Base-by-base conservation (phyloP, 2,329 filamentous ascomycete genomes). In the Sordariomycetes sp. region DNA sequence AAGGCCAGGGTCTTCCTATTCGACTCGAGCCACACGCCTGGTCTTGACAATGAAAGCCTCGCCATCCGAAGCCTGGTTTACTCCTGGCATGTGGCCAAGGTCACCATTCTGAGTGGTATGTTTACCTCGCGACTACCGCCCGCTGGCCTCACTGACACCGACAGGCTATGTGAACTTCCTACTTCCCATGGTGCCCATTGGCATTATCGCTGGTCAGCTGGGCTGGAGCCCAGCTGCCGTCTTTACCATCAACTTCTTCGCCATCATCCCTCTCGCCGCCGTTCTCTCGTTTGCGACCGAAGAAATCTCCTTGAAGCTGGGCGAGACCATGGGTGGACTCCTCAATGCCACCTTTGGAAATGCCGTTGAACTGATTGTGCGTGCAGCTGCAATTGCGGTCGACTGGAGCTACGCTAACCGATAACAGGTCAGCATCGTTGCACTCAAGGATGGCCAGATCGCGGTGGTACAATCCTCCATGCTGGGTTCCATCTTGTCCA, bases 381-480 rank as follows among this genome's bases (percentile, higher is more conserved):
- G 70, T 51, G n/a, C n/a, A n/a, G n/a, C n/a, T n/a, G n/a, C n/a
- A n/a, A n/a, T n/a, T n/a, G n/a, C n/a, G n/a, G n/a, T n/a, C n/a
- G n/a, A n/a, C 21, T 10, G 14, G 15, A 25, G 34, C 42, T 44
- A 42, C n/a, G n/a, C n/a, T n/a, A 50, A 33, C 25, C 5, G 2
- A 10, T n/a, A 8, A 14, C 51, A 90, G 84, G 85, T 94, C 53
- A 94, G 86, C 55, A 90, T 96, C 46, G 82, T 96, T 43, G 92
- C 92, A 14, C 72, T 98, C 30, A 76, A 69, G 44, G 78, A 92
- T 47, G 77, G 79, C 42, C 83, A 96, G 61, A 93, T 95, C 52
- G 80, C 90, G 48, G 88, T 96, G 44, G 90, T 96, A n/a, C 92
- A 96, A 63, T 83, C 90, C 15, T 94, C 86, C 43, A 96, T 96